phyloP scores from a whole-genome alignment of 108 stramenopile species.

The Tribonema minus region DNA sequence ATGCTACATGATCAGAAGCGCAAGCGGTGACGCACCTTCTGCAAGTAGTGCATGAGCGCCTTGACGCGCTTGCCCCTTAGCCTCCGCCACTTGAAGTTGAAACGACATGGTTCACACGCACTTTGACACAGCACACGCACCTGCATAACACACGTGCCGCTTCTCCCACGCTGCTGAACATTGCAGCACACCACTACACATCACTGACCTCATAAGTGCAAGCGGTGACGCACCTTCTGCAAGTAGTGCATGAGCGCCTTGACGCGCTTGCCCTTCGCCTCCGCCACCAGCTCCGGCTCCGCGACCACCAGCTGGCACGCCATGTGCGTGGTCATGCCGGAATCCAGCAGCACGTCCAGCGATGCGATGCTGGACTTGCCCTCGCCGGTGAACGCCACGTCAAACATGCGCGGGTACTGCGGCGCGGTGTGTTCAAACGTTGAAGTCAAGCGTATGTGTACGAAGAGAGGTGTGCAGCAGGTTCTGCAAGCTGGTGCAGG shows the following conservation, averaged over 20 bases:
- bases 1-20: too few relatives aligned
- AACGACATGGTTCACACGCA: too few relatives aligned
- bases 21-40: too few relatives aligned
- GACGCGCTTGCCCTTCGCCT: conserved; percentile 15
- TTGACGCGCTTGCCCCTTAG: conserved; percentile 7
- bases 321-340: background rate
- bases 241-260: conserved; percentile 25
- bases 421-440: too few relatives aligned
- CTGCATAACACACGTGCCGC: background rate
- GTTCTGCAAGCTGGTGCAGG: too few relatives aligned
- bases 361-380: background rate
- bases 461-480: too few relatives aligned
- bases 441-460: too few relatives aligned
- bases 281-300: conserved; percentile 3
- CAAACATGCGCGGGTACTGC: background rate
- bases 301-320: conserved; percentile 1
- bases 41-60: conserved; percentile 22
- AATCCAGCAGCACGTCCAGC: background rate
- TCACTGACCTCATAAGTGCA: background rate
- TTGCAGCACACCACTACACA: background rate
- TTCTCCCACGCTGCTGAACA: background rate
- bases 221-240: conserved; percentile 21
- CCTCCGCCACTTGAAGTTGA: too few relatives aligned
- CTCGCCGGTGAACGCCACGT: background rate
- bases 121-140: too few relatives aligned